A percentile compares a stretch with the other conserved stretches of the same genome.
These are phyloP conservation scores for Breynia disticha DNA, from an alignment of 441 rosid genomes.

Conservation along the genomic window DNA sequence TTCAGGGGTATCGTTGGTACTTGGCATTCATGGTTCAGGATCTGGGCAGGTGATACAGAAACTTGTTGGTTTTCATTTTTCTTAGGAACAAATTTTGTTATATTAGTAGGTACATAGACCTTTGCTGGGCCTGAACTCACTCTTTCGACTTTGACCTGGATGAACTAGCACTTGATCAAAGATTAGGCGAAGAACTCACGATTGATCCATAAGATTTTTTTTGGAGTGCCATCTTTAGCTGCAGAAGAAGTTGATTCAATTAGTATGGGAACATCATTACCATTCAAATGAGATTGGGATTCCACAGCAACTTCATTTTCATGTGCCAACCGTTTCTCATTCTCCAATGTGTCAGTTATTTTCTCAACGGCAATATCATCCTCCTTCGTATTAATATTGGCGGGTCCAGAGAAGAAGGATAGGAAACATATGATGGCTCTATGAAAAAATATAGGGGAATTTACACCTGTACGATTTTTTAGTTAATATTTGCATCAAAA, in stretches of 20 bases:
- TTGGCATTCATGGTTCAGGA: conserved; percentile 27
- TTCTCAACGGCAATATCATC: conserved; percentile 23
- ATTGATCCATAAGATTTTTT: conserved; percentile 68
- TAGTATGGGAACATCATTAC: conserved; percentile 23
- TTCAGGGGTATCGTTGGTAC: conserved; percentile 19
- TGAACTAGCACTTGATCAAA: conserved; percentile 10
- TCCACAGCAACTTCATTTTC: conserved; percentile 29
- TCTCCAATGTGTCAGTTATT: conserved; percentile 20
- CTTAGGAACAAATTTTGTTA: conserved; percentile 20
- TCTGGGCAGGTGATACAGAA: conserved; percentile 20
- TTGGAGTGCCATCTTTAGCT: conserved; percentile 35
- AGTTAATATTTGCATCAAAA: no score
- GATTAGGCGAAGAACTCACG: conserved; percentile 30
- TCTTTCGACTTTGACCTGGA: conserved; percentile 44
- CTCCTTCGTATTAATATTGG: conserved; percentile 23
- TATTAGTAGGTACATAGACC: conserved; percentile 33
- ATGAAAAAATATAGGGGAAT: no score
- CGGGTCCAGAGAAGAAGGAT: conserved; percentile 33
- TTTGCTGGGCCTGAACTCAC: conserved; percentile 28
- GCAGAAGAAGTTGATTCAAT: conserved; percentile 31
- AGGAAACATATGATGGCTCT: conserved; percentile 32
- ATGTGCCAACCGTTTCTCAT: conserved; percentile 18
- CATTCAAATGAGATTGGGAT: conserved; percentile 24
- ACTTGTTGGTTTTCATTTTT: conserved; percentile 21
- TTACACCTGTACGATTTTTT: no score